Evolutionary conservation across 169 alveolate species (phyloP).

Genomic region (Perkinsus marinus): DNA sequence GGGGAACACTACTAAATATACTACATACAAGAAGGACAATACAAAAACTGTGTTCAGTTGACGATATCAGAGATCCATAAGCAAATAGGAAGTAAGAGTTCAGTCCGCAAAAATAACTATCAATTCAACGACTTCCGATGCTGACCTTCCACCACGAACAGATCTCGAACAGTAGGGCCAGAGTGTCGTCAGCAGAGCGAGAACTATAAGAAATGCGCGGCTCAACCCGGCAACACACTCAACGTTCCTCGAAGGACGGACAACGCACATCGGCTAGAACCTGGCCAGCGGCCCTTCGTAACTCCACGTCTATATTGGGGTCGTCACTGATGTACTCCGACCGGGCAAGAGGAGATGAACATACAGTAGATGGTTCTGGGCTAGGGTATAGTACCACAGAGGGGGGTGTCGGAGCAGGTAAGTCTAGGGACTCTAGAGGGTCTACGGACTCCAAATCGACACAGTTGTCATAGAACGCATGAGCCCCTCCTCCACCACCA

Average conservation of each 20-base stretch:
- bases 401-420: background rate
- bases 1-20: too few species aligned
- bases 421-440: background rate
- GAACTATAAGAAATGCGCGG: too few species aligned
- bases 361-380: background rate
- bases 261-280: background rate
- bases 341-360: background rate
- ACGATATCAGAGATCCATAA: too few species aligned
- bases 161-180: too few species aligned
- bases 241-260: background rate
- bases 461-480: background rate
- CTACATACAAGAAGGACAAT: too few species aligned
- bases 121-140: too few species aligned
- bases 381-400: background rate
- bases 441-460: background rate
- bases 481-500: background rate
- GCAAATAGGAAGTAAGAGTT: too few species aligned
- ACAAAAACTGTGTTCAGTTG: too few species aligned
- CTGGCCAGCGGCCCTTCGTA: background rate
- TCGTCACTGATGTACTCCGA: background rate
- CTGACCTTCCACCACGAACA: too few species aligned
- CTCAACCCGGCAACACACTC: too few species aligned
- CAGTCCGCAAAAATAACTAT: too few species aligned
- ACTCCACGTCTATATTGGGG: background rate
- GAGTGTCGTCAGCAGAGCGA: too few species aligned